Conservation (phyloP, 2,329 filamentous ascomycete species). For the Ophiocordyceps sinensis region DNA sequence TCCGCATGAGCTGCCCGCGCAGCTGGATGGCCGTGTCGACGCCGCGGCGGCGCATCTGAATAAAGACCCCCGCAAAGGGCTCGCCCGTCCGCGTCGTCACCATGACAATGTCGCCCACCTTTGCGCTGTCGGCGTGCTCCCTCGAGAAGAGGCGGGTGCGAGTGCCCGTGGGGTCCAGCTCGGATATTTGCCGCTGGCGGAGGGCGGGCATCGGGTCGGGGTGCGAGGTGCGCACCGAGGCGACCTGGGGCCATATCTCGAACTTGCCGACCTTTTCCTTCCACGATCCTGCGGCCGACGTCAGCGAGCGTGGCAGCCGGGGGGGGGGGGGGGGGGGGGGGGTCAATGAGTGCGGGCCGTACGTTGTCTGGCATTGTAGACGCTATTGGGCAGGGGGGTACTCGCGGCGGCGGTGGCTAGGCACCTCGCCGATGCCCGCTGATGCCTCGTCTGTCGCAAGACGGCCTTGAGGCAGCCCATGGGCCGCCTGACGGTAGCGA, state of each 20-base stretch:
- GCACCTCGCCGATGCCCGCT: conserved; percentile 27
- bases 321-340: too few relatives aligned
- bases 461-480: conserved; percentile 55
- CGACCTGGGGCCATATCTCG: conserved; percentile 39
- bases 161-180: conserved; percentile 73
- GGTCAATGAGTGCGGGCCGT: conserved; percentile 7
- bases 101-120: conserved; percentile 80
- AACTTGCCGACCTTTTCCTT: conserved; percentile 24
- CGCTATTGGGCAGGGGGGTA: conserved; percentile 9
- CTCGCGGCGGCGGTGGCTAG: conserved; percentile 27
- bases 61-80: conserved; percentile 76
- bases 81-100: conserved; percentile 70
- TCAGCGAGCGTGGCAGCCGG: too few relatives aligned
- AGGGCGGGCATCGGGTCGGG: conserved; percentile 56
- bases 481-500: conserved; percentile 47
- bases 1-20: conserved; percentile 70
- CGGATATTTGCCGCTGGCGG: conserved; percentile 51
- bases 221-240: conserved; percentile 38
- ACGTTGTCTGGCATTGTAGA: conserved; percentile 21
- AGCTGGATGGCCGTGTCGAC: conserved; percentile 81
- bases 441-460: conserved; percentile 42
- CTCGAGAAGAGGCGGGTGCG: conserved; percentile 70
- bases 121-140: conserved; percentile 62
- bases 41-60: conserved; percentile 77
- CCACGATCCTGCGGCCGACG: conserved; percentile 15